These are phyloP conservation scores for Penicillium ochrochloron DNA, from an alignment of 495 filamentous ascomycete genomes.

Conservation along the genomic window DNA sequence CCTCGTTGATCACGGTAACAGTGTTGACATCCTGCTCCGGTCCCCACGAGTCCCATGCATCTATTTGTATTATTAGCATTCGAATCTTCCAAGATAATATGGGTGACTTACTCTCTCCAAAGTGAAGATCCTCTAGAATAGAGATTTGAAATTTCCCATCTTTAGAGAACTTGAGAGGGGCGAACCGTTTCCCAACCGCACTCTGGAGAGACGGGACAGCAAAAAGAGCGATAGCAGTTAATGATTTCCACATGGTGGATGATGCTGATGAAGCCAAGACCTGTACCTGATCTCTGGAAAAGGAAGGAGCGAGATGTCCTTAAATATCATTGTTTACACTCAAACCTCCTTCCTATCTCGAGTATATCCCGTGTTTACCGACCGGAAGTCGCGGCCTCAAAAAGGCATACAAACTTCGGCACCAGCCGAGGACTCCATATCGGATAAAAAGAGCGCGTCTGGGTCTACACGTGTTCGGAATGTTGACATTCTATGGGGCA, in stretches of 20 bases:
- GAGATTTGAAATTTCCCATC: conserved; percentile 14
- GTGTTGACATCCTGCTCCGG: conserved; percentile 64
- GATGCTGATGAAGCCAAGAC: background rate
- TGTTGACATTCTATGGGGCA: conserved; percentile 1
- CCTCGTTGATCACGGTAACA: conserved; percentile 57
- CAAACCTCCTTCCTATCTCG: background rate
- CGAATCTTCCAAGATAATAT: too few relatives aligned
- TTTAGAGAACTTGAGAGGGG: conserved; percentile 7
- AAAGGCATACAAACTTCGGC: background rate
- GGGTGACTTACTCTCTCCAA: conserved; percentile 59
- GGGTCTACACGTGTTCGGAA: conserved; percentile 8
- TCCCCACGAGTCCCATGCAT: conserved; percentile 55
- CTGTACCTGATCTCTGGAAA: background rate
- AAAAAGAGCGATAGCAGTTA: background rate
- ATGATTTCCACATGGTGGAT: conserved; percentile 9
- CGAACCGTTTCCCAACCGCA: background rate
- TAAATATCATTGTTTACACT: conserved; percentile 12
- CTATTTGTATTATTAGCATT: conserved; percentile 32
- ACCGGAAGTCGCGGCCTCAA: background rate
- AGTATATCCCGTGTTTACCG: conserved; percentile 6
- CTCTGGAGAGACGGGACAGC: conserved; percentile 5
- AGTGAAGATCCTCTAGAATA: conserved; percentile 31
- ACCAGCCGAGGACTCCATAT: background rate
- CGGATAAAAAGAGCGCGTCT: background rate
- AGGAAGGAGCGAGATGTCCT: background rate